Percentiles rank a stretch among this genome's conserved stretches.
Evolutionary conservation across 805 yeast genomes (phyloP).

Genomic region (Martiniozyma abietophila): DNA sequence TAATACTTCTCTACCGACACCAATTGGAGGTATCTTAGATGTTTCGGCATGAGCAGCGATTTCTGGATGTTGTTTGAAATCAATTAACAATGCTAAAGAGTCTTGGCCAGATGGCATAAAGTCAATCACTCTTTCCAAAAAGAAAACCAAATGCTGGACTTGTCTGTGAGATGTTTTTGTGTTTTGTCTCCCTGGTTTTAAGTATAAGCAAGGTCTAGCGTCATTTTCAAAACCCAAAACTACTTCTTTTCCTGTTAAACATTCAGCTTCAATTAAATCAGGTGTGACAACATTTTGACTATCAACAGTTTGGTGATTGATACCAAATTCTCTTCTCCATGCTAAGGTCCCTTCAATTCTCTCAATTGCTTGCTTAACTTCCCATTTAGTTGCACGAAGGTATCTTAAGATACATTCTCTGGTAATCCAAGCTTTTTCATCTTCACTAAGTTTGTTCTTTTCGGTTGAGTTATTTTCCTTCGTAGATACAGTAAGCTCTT

Average conservation of each 20-base stretch:
- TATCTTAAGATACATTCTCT: constrained; percentile 87
- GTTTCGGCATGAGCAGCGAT: constrained; percentile 38
- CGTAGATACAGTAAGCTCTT: constrained; percentile 40
- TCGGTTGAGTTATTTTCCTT: constrained; percentile 34
- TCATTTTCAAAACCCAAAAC: constrained; percentile 86
- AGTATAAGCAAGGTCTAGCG: constrained; percentile 83
- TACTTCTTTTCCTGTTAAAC: constrained; percentile 87
- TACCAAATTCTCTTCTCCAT: constrained; percentile 94
- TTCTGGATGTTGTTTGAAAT: constrained; percentile 74
- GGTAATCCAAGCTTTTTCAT: constrained; percentile 88
- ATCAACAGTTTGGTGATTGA: constrained; percentile 37
- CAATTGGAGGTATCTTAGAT: constrained; percentile 78
- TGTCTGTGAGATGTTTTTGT: constrained; percentile 85
- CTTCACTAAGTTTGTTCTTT: constrained; percentile 29
- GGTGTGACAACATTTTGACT: constrained; percentile 42
- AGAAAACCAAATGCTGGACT: constrained; percentile 90
- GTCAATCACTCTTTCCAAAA: constrained; percentile 87
- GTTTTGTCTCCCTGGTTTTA: constrained; percentile 93
- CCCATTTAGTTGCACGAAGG: constrained; percentile 92
- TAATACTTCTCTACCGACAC: constrained; percentile 84
- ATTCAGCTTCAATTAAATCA: constrained; percentile 52
- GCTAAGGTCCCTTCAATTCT: constrained; percentile 71
- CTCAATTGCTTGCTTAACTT: constrained; percentile 53
- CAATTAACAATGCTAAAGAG: constrained; percentile 81
- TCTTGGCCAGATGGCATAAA: constrained; percentile 97